A percentile compares a stretch with the other conserved stretches of the same genome.
These are phyloP conservation scores for Anisodus tanguticus DNA, from an alignment of 257 asterid genomes.

Conservation along the genomic window DNA sequence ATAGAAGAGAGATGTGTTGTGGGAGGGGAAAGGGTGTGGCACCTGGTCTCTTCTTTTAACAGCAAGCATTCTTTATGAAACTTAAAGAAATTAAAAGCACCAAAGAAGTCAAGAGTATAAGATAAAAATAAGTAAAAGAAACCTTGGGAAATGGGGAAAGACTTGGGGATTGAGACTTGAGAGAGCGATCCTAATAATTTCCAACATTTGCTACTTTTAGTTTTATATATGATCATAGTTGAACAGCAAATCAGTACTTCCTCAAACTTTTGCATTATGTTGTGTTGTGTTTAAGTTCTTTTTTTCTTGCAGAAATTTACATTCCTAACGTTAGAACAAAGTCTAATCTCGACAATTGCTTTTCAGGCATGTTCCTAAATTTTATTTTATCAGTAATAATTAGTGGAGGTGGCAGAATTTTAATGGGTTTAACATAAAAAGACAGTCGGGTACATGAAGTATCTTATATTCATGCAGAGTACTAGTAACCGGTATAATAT, in stretches of 20 bases:
- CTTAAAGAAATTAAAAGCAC: not conserved
- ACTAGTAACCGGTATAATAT: too few relatives aligned
- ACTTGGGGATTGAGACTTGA: not conserved
- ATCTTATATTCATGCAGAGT: too few relatives aligned
- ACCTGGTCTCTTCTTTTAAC: not conserved
- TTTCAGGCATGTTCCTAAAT: slow-evolving; percentile 8
- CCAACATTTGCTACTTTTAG: not conserved
- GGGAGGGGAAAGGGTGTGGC: too few relatives aligned
- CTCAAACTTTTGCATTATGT: slow-evolving; percentile 2
- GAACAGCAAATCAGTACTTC: not conserved
- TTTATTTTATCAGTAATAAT: not conserved
- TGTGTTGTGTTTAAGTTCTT: not conserved
- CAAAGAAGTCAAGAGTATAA: not conserved
- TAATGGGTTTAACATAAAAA: not conserved
- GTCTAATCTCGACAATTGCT: slow-evolving; percentile 38
- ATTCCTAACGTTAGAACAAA: slow-evolving; percentile 58
- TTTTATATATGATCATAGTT: slow-evolving; percentile 40
- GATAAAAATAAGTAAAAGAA: not conserved
- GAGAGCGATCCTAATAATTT: not conserved
- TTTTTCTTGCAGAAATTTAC: slow-evolving; percentile 32
- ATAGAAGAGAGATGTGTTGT: too few relatives aligned
- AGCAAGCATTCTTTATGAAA: not conserved
- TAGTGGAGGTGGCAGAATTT: not conserved
- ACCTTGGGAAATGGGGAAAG: not conserved
- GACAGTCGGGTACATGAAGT: too few relatives aligned